Percentiles rank a stretch among this genome's conserved stretches.
These are phyloP conservation scores for Aspergillus sp. DNA, from an alignment of 2,329 filamentous ascomycete genomes.

Conservation along the genomic window DNA sequence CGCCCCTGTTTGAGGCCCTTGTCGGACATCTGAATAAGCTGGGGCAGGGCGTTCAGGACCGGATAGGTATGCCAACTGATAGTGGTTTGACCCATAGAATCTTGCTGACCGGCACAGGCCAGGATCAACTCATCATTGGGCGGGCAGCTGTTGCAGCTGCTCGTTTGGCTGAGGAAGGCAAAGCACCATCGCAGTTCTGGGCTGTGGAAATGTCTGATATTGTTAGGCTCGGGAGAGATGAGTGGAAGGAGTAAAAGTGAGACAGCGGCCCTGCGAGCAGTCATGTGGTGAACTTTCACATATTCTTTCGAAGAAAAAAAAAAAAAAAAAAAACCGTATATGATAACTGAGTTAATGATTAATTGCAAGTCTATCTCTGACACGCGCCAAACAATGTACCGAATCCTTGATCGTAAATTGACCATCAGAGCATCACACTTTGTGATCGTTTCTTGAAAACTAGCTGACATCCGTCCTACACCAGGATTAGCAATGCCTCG, in stretches of 20 bases:
- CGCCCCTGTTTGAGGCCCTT: constrained; percentile 19
- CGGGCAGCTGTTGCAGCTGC: constrained; percentile 30
- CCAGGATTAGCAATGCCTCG: background rate
- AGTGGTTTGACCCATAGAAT: background rate
- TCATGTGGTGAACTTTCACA: no score
- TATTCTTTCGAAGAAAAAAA: no score
- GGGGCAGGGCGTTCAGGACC: constrained; percentile 26
- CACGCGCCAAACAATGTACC: no score
- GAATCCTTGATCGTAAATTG: no score
- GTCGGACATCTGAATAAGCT: constrained; percentile 22
- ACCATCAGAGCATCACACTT: background rate
- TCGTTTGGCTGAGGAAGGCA: constrained; percentile 23
- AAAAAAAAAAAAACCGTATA: no score
- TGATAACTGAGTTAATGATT: no score
- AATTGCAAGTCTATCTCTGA: no score
- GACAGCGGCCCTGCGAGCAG: no score
- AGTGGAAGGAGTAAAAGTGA: constrained; percentile 26
- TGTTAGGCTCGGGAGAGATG: constrained; percentile 26
- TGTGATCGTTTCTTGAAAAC: constrained; percentile 24
- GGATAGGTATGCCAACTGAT: constrained; percentile 23
- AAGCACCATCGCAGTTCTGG: constrained; percentile 31
- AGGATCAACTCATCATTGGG: constrained; percentile 27
- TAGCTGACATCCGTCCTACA: constrained; percentile 2
- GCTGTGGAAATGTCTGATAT: constrained; percentile 29
- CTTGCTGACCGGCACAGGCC: constrained; percentile 17